These are phyloP conservation scores for Colletotrichum theobromicola DNA, from an alignment of 2,329 filamentous ascomycete genomes.

Conservation along the genomic window DNA sequence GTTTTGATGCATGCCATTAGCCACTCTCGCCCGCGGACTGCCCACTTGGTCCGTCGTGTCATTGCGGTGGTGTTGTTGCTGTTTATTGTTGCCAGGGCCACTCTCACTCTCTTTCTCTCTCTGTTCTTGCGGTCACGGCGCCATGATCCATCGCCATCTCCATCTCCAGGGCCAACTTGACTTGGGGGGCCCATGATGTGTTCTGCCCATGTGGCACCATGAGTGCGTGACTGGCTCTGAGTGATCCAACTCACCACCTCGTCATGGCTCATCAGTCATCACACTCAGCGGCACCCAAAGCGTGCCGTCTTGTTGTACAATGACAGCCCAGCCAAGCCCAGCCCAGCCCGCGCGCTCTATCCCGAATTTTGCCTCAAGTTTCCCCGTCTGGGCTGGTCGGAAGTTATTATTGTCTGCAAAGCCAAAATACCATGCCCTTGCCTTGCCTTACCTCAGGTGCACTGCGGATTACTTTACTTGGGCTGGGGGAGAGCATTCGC, in stretches of 20 bases:
- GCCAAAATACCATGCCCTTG: neutral
- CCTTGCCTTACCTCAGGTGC: neutral
- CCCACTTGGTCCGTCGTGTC: neutral
- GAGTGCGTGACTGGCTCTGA: slow-evolving; percentile 1
- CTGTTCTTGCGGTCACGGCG: neutral
- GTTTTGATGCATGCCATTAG: neutral
- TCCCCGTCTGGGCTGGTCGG: neutral
- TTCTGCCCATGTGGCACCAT: slow-evolving; percentile 9
- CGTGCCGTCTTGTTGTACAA: neutral
- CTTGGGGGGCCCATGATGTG: neutral
- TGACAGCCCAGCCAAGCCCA: neutral
- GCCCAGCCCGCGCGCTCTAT: neutral
- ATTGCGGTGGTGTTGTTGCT: neutral
- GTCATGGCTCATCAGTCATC: neutral
- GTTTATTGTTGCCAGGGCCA: neutral
- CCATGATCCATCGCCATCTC: neutral
- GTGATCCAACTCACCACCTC: neutral
- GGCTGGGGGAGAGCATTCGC: neutral
- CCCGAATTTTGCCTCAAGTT: neutral
- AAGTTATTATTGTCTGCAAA: neutral
- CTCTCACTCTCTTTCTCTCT: neutral
- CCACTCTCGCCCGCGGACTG: neutral
- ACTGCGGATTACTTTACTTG: neutral
- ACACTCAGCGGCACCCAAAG: neutral
- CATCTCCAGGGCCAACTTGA: neutral